Evolutionary conservation across 805 yeast genomes (phyloP).

Genomic region (Teunomyces tritomae): DNA sequence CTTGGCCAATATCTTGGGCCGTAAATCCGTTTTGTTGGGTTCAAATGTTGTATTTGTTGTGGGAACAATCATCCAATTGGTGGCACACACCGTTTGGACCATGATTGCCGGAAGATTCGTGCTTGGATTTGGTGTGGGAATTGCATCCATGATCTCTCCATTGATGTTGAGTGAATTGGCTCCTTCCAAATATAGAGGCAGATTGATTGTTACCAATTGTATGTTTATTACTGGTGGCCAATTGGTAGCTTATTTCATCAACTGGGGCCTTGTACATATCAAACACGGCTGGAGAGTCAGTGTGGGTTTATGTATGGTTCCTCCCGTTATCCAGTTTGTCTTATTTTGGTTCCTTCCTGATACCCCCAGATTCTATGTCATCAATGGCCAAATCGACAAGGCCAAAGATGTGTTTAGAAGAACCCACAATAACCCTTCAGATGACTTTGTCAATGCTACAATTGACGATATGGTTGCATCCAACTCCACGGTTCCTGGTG

Average conservation of each 20-base stretch:
- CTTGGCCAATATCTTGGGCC: conserved; percentile 77
- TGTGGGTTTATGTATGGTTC: conserved; percentile 87
- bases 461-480: conserved; percentile 59
- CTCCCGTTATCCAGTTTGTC: conserved; percentile 73
- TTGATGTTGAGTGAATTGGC: conserved; percentile 89
- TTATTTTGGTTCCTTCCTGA: conserved; percentile 88
- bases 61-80: conserved; percentile 84
- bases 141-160: conserved; percentile 93
- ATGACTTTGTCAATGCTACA: conserved; percentile 61
- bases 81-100: conserved; percentile 77
- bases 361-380: conserved; percentile 87
- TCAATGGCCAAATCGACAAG: conserved; percentile 59
- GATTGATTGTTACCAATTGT: conserved; percentile 84
- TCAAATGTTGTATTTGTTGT: conserved; percentile 79
- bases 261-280: conserved; percentile 77
- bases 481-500: conserved; percentile 42
- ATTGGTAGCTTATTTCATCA: conserved; percentile 87
- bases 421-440: conserved; percentile 63
- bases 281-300: conserved; percentile 89
- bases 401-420: conserved; percentile 66
- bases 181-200: conserved; percentile 87
- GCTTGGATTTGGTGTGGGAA: conserved; percentile 96
- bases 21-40: conserved; percentile 78
- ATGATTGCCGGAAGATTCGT: conserved; percentile 90
- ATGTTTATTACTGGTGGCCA: conserved; percentile 94